Percentiles rank a stretch among this genome's conserved stretches.
phyloP scores from a whole-genome alignment of 257 asterid genomes.

The Anisodus tanguticus region DNA sequence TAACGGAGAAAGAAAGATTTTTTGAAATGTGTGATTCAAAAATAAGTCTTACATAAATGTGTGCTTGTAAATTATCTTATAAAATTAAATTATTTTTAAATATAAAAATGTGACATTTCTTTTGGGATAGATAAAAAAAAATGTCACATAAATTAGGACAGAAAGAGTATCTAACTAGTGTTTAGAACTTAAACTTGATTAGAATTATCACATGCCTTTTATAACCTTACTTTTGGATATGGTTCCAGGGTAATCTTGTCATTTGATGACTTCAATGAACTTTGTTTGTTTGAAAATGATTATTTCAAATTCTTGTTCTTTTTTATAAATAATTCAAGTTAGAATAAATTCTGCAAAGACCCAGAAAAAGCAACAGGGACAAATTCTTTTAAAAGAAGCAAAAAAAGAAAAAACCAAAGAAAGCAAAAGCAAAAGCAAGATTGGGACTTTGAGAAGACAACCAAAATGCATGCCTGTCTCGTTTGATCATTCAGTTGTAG shows the following conservation, averaged over 20 bases:
- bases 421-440: conserved; percentile 42
- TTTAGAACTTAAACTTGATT: too few relatives aligned
- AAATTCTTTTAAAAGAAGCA: conserved; percentile 26
- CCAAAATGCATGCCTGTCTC: conserved; percentile 68
- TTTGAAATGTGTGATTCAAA: too few relatives aligned
- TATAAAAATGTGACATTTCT: too few relatives aligned
- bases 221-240: not conserved
- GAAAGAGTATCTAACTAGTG: too few relatives aligned
- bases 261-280: not conserved
- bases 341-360: conserved; percentile 34
- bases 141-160: too few relatives aligned
- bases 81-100: too few relatives aligned
- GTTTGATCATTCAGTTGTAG: conserved; percentile 36
- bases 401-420: conserved; percentile 17
- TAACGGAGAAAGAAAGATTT: too few relatives aligned
- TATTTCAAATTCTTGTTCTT: not conserved
- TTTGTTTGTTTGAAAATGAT: not conserved
- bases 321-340: conserved; percentile 29
- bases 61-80: too few relatives aligned
- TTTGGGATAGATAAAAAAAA: too few relatives aligned
- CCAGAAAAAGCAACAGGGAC: conserved; percentile 33
- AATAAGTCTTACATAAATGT: too few relatives aligned
- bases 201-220: not conserved
- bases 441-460: conserved; percentile 40
- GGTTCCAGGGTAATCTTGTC: not conserved